Evolutionary conservation across 768 basidiomycete species (phyloP).

Genomic region (Boletellus sp.): DNA sequence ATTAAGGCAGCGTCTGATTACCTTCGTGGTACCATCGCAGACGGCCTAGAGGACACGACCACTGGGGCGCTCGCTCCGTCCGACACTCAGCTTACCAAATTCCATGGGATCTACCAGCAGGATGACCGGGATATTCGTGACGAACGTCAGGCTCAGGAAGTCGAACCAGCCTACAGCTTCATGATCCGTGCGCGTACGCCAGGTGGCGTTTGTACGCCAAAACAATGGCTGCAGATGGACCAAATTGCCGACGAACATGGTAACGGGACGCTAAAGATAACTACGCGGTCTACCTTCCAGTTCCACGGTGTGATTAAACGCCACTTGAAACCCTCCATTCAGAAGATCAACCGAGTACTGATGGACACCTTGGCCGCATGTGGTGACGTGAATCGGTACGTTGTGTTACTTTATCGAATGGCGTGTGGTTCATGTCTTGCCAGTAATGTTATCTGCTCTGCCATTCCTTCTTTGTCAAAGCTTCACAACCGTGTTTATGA

Average conservation of each 20-base stretch:
- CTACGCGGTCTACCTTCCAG: conserved; percentile 97
- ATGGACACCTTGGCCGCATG: conserved; percentile 97
- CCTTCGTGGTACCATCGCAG: conserved; percentile 90
- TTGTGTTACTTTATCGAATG: neutral
- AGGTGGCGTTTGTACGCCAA: conserved; percentile 87
- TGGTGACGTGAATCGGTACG: conserved; percentile 92
- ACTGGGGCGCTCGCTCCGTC: conserved; percentile 90
- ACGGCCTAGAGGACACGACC: conserved; percentile 80
- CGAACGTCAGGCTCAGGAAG: conserved; percentile 86
- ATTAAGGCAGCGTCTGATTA: conserved; percentile 96
- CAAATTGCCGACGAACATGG: conserved; percentile 96
- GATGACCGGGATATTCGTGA: conserved; percentile 99
- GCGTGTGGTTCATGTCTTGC: conserved; percentile 5
- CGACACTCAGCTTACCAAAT: conserved; percentile 95
- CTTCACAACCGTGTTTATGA: conserved; percentile 80
- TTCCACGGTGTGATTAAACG: conserved; percentile 99
- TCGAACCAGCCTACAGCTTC: conserved; percentile 94
- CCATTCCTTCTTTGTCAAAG: conserved; percentile 85
- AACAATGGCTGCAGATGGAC: conserved; percentile 95
- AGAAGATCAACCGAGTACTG: conserved; percentile 86
- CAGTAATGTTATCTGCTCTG: conserved; percentile 88
- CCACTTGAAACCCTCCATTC: conserved; percentile 94
- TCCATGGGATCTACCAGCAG: conserved; percentile 95
- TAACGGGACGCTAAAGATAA: conserved; percentile 92
- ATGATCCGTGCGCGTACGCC: conserved; percentile 99